Conservation (phyloP, 23 red algal genomes). For the Gracilaria caudata region DNA sequence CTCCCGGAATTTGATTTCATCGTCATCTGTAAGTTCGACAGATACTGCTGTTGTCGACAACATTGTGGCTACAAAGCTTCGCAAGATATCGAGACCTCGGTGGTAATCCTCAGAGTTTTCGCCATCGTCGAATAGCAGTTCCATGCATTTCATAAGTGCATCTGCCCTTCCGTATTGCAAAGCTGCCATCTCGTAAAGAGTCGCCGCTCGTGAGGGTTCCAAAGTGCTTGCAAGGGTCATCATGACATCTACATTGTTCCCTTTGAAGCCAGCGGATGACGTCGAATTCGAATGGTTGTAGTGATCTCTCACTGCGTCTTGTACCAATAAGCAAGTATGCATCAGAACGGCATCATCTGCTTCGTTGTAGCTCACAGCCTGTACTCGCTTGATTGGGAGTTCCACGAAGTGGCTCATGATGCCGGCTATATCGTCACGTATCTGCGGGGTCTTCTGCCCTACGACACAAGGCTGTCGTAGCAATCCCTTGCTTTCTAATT, state of each 20-base stretch:
- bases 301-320: slow-evolving; percentile 18
- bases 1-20: background rate
- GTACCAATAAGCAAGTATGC: slow-evolving; percentile 30
- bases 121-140: background rate
- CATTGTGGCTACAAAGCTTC: slow-evolving; percentile 23
- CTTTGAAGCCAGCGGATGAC: background rate
- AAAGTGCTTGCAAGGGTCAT: background rate
- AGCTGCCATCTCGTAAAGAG: slow-evolving; percentile 22
- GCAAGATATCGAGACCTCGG: slow-evolving; percentile 20
- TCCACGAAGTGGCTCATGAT: slow-evolving; percentile 6
- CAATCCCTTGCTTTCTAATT: slow-evolving; percentile 25
- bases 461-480: background rate
- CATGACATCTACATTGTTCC: slow-evolving; percentile 14
- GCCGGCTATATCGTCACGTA: background rate
- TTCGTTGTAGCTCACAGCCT: slow-evolving; percentile 5
- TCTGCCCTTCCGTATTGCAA: slow-evolving; percentile 1
- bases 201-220: slow-evolving; percentile 21
- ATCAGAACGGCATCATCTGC: slow-evolving; percentile 33
- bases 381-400: background rate
- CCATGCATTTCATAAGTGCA: background rate
- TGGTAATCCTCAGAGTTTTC: slow-evolving; percentile 7
- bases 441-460: slow-evolving; percentile 4
- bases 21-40: background rate
- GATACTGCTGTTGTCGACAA: background rate
- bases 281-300: background rate